These are phyloP conservation scores for Tetracladium marchalianum DNA, from an alignment of 495 filamentous ascomycete species.

Conservation along the genomic window DNA sequence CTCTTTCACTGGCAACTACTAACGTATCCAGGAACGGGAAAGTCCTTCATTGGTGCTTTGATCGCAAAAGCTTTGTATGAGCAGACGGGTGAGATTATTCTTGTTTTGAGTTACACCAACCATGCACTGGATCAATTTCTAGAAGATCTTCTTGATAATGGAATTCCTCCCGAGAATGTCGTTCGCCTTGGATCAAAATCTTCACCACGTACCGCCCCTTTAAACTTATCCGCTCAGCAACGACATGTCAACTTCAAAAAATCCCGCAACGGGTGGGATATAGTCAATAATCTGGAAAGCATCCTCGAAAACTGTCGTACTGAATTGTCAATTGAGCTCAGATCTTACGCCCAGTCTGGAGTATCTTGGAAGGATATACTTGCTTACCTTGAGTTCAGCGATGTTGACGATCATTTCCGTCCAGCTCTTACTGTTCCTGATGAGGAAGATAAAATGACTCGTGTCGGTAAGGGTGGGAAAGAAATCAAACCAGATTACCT, in stretches of 20 bases:
- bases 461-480: slow-evolving; percentile 37
- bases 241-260: slow-evolving; percentile 10
- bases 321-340: too few species aligned
- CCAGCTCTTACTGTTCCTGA: slow-evolving; percentile 44
- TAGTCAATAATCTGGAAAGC: too few species aligned
- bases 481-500: slow-evolving; percentile 41
- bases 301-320: too few species aligned
- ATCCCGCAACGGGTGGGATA: slow-evolving; percentile 1
- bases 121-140: slow-evolving; percentile 72
- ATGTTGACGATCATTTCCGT: slow-evolving; percentile 41
- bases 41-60: slow-evolving; percentile 67
- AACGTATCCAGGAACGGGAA: slow-evolving; percentile 58
- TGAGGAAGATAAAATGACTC: slow-evolving; percentile 28
- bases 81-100: slow-evolving; percentile 38
- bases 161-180: slow-evolving; percentile 42
- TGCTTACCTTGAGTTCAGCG: slow-evolving; percentile 52
- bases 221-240: slow-evolving; percentile 22
- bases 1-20: not conserved
- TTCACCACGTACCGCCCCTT: slow-evolving; percentile 33
- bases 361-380: too few species aligned
- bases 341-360: slow-evolving; percentile 11
- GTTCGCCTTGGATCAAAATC: slow-evolving; percentile 60
- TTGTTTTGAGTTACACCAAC: slow-evolving; percentile 57
- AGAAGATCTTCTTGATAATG: slow-evolving; percentile 55
- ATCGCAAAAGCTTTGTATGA: slow-evolving; percentile 50